Base-by-base conservation (phyloP, 75 land plant genomes). In the Sequoia sempervirens region DNA sequence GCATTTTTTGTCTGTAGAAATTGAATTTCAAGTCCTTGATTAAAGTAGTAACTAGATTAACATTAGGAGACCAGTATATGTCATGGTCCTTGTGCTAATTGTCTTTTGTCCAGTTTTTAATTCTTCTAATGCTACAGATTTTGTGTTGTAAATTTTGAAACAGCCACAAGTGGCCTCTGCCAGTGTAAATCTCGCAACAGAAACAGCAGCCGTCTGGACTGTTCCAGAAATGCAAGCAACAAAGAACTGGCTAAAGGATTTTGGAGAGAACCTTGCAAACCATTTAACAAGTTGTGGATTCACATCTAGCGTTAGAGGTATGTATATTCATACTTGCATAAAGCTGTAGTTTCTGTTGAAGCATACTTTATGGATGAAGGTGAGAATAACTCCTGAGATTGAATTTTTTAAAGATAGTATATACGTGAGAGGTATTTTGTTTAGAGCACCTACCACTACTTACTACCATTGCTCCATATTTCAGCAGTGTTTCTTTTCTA, bases 221-320 rank as follows among this genome's bases (percentile, higher is more conserved):
- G 91, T 82, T 45, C 85, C 92, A 37, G 92, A 90, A 82, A 87
- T 88, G 53, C 89, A 84, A 80, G 87, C 28, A 73, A 45, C 75
- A 36, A 82, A 91, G 32, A 89, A 89, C 66, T 88, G 94, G 89
- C 83, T 86, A 82, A 80, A 85, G 56, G 83, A 91, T 61, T 46
- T 97, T 68, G 99, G 94, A 82, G 99, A 93, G 84, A 86, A 64
- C 12, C 94, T 97, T 81, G 99, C 99, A 75, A 91, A 90, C 47
- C 97, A 95, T 85, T 83, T 97, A 84, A 94, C 97, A 5, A 91
- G 64, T 72, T 97, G 99, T 90, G 99, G 99, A 28, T 97, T 95
- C 84, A 86, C 89, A 38, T 95, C 97, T 32, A 88, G 89, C 56
- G 89, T 94, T 72, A 86, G 95, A 87, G 98, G 99, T 95, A 85